These are phyloP conservation scores for Xylariomycetidae sp. DNA, from an alignment of 2,329 filamentous ascomycete genomes.

Conservation along the genomic window DNA sequence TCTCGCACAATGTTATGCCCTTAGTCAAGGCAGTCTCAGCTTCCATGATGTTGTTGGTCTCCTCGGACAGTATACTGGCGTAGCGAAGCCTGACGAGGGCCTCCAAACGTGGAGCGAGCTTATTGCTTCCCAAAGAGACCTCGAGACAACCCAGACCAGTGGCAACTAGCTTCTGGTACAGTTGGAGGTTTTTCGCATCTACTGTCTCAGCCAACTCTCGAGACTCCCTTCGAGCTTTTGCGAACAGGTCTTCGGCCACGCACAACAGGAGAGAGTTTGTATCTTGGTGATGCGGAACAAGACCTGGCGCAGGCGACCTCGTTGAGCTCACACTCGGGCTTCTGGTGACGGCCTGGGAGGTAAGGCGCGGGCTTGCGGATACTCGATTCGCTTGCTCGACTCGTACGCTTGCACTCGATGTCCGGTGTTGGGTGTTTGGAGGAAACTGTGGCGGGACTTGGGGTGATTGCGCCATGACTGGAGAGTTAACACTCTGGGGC, in stretches of 20 bases:
- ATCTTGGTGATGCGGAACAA: constrained; percentile 41
- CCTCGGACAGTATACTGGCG: constrained; percentile 63
- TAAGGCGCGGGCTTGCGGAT: constrained; percentile 26
- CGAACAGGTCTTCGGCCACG: constrained; percentile 72
- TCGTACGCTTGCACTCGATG: constrained; percentile 11
- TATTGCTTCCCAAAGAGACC: constrained; percentile 55
- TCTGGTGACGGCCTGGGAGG: constrained; percentile 20
- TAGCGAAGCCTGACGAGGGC: constrained; percentile 65
- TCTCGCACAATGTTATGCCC: constrained; percentile 63
- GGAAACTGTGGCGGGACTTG: constrained; percentile 18
- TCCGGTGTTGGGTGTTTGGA: constrained; percentile 17
- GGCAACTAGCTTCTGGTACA: constrained; percentile 67
- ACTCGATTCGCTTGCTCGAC: constrained; percentile 22
- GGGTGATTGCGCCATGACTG: constrained; percentile 20
- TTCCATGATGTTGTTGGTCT: constrained; percentile 70
- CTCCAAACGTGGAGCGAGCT: constrained; percentile 59
- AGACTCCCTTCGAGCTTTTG: constrained; percentile 54
- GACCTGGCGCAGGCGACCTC: constrained; percentile 27
- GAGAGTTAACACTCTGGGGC: constrained; percentile 19
- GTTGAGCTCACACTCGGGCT: constrained; percentile 28
- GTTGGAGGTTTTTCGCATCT: constrained; percentile 46
- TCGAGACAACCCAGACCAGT: constrained; percentile 70
- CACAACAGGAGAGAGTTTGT: constrained; percentile 57
- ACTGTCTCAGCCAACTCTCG: constrained; percentile 42
- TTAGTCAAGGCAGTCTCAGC: constrained; percentile 67